Evolutionary conservation across 805 yeast genomes (phyloP).

Genomic region (Yamadazyma sp.): DNA sequence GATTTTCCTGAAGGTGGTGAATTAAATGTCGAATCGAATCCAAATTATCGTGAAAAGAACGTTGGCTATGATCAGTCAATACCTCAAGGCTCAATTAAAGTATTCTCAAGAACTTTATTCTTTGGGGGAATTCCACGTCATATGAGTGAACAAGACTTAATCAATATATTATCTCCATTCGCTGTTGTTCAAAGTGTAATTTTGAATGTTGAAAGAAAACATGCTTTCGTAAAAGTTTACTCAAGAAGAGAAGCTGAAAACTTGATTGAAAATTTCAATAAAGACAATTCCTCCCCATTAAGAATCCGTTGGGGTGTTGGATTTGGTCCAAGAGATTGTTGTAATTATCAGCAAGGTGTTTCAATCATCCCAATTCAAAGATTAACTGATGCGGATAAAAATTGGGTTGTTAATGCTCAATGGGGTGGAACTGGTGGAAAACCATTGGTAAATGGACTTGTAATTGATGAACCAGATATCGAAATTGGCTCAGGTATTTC

Average conservation of each 20-base stretch:
- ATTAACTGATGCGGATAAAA: conserved; percentile 88
- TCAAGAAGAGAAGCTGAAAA: conserved; percentile 89
- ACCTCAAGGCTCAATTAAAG: conserved; percentile 78
- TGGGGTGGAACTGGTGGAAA: conserved; percentile 97
- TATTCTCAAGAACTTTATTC: conserved; percentile 84
- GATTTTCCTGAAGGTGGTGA: conserved; percentile 30
- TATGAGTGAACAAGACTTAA: conserved; percentile 74
- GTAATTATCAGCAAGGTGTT: conserved; percentile 88
- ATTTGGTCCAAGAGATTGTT: conserved; percentile 97
- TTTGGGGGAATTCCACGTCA: conserved; percentile 88
- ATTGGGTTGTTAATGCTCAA: conserved; percentile 86
- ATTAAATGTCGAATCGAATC: conserved; percentile 64
- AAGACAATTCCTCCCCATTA: conserved; percentile 59
- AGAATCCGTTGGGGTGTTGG: conserved; percentile 99
- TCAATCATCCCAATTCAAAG: conserved; percentile 84
- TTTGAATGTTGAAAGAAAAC: conserved; percentile 83
- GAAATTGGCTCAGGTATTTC: conserved; percentile 94
- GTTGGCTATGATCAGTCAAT: conserved; percentile 67
- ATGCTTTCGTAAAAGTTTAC: conserved; percentile 93
- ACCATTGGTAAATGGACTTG: conserved; percentile 73
- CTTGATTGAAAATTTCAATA: conserved; percentile 69
- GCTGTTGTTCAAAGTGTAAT: conserved; percentile 93
- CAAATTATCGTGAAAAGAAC: conserved; percentile 73
- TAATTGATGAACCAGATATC: conserved; percentile 95
- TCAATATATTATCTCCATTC: conserved; percentile 70